phyloP scores from a whole-genome alignment of 73 alveolate genomes.

The Blepharisma japonicum region DNA sequence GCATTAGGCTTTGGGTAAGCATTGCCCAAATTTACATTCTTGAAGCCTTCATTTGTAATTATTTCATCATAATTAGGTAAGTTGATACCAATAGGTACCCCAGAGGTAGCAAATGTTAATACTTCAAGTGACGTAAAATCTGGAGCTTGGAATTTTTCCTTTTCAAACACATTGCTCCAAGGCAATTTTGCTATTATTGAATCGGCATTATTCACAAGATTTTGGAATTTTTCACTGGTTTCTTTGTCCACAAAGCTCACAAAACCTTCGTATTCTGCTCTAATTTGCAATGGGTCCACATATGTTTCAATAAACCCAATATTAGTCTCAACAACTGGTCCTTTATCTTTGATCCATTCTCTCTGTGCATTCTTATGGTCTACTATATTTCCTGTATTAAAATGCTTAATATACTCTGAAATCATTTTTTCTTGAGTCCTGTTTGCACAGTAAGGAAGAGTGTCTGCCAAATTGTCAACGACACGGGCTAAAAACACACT shows the following conservation, averaged over 20 bases:
- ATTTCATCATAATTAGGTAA: slow-evolving; percentile 93
- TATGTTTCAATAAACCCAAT: slow-evolving; percentile 91
- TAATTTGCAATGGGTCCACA: slow-evolving; percentile 89
- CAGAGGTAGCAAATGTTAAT: slow-evolving; percentile 82
- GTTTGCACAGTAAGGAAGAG: slow-evolving; percentile 79
- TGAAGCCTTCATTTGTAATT: slow-evolving; percentile 81
- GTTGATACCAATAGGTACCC: slow-evolving; percentile 88
- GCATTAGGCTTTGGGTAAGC: slow-evolving; percentile 48
- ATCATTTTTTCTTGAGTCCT: slow-evolving; percentile 76
- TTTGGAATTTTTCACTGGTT: slow-evolving; percentile 62
- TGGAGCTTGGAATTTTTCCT: slow-evolving; percentile 70
- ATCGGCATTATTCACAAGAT: slow-evolving; percentile 76
- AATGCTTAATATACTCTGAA: slow-evolving; percentile 75
- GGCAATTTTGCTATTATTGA: slow-evolving; percentile 77
- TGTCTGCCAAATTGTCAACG: slow-evolving; percentile 64
- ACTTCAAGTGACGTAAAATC: slow-evolving; percentile 88
- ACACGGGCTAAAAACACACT: slow-evolving; percentile 68
- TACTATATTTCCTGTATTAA: slow-evolving; percentile 84
- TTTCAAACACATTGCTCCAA: slow-evolving; percentile 94
- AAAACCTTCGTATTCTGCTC: slow-evolving; percentile 94
- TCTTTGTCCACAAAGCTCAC: slow-evolving; percentile 90
- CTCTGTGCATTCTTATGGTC: slow-evolving; percentile 87
- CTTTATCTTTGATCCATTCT: slow-evolving; percentile 92
- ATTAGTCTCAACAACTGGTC: slow-evolving; percentile 90
- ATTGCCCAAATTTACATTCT: slow-evolving; percentile 85